phyloP scores from a whole-genome alignment of 2,329 filamentous ascomycete species.

The Nigrograna mackinnonii region DNA sequence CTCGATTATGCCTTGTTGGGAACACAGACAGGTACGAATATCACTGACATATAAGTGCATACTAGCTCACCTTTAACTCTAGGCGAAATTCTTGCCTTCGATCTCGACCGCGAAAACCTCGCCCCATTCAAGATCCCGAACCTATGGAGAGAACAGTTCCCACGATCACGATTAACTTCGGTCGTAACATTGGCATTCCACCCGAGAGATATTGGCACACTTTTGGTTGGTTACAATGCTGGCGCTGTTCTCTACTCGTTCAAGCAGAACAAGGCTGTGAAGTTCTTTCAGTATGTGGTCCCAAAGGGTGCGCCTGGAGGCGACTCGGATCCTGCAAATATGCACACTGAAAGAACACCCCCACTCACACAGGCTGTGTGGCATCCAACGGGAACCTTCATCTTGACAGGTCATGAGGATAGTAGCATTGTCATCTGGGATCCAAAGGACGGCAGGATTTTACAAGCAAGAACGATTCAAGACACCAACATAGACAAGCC shows the following conservation, averaged over 20 bases:
- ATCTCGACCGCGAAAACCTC: conserved; percentile 79
- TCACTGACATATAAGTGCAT: conserved; percentile 1
- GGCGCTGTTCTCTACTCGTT: conserved; percentile 92
- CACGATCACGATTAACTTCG: conserved; percentile 64
- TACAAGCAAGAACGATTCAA: conserved; percentile 81
- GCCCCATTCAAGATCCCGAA: conserved; percentile 84
- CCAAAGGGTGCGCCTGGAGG: conserved; percentile 83
- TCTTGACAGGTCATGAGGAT: conserved; percentile 87
- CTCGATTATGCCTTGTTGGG: conserved; percentile 93
- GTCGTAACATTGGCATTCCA: conserved; percentile 84
- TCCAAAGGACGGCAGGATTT: conserved; percentile 78
- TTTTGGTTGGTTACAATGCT: conserved; percentile 87
- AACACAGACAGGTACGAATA: conserved; percentile 66
- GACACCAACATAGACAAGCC: conserved; percentile 75
- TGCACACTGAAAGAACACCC: conserved; percentile 69
- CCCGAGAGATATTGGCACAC: conserved; percentile 86
- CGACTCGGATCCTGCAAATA: conserved; percentile 65
- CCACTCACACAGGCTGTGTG: conserved; percentile 82
- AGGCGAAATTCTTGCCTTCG: conserved; percentile 88
- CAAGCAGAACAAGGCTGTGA: conserved; percentile 80
- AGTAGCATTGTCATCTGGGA: conserved; percentile 95
- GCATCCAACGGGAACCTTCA: conserved; percentile 92
- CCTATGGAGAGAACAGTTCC: conserved; percentile 77
- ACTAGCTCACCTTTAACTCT: conserved; percentile 8
- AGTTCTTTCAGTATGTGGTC: conserved; percentile 82